Evolutionary conservation across 1,139 yeast genomes (phyloP).

Genomic region (Entelexis paramagnoliae): DNA sequence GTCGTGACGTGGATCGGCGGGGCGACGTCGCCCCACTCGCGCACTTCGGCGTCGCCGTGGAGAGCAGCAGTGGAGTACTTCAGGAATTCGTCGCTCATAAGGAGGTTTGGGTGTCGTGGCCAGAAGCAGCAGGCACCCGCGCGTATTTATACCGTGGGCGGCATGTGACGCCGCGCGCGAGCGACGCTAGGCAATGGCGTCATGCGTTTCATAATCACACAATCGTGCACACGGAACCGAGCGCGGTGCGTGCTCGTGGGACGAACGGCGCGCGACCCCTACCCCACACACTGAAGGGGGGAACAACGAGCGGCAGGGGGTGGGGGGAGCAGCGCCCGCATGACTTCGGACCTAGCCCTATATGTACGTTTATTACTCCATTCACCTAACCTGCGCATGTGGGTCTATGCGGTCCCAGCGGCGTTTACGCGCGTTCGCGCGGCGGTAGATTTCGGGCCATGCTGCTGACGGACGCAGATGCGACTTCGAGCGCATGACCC

Average conservation of each 20-base stretch:
- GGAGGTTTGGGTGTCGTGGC: not conserved
- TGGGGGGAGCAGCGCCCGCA: too few species aligned
- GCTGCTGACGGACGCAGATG: slow-evolving; percentile 9
- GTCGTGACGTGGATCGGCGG: slow-evolving; percentile 79
- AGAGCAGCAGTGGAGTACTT: slow-evolving; percentile 22
- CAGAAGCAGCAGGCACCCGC: too few species aligned
- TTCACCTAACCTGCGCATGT: not conserved
- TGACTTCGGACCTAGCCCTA: not conserved
- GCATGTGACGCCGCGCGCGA: not conserved
- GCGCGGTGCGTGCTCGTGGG: not conserved
- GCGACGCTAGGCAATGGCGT: not conserved
- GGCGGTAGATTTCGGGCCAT: slow-evolving; percentile 14
- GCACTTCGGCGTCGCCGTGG: slow-evolving; percentile 30
- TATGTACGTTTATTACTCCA: not conserved
- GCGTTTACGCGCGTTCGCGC: slow-evolving; percentile 17
- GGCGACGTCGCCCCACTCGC: slow-evolving; percentile 43
- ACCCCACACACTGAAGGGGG: not conserved
- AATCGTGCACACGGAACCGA: not conserved
- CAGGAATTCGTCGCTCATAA: slow-evolving; percentile 5
- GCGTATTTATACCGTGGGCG: not conserved
- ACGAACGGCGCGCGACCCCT: not conserved
- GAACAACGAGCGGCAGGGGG: not conserved
- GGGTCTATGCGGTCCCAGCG: slow-evolving; percentile 10
- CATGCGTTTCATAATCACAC: not conserved
- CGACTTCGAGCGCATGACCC: slow-evolving; percentile 14